Base-by-base conservation (phyloP, 2,329 filamentous ascomycete species). In the Fusarium burgessii region DNA sequence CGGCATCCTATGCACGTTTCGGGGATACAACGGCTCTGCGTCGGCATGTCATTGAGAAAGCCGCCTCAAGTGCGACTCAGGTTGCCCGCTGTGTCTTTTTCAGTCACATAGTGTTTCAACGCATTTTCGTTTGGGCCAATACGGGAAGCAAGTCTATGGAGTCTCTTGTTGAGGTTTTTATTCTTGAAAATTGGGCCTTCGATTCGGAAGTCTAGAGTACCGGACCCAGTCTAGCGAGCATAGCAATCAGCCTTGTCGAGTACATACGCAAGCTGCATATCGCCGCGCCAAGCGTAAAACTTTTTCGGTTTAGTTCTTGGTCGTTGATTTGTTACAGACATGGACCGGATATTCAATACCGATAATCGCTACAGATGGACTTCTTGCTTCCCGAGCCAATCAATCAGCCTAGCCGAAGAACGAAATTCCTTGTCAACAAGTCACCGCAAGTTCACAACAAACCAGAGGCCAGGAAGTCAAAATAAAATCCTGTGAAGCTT, bases 101-200 rank as follows among this genome's bases (percentile, higher is more conserved):
- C 36, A 47, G 36, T 55, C 38, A 47, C 33, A 35, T 35, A 52
- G 55, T 45, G 38, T 55, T 65, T 54, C 45, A 62, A 23, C 17
- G 20, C 20, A 40, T 52, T 27, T 41, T 58, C 36, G 43, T 38
- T 61, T n/a, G n/a, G 25, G 32, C 47, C 20, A 29, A 29, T 27
- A 49, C 40, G 33, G 45, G 54, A 52, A 62, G 55, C 23, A 54
- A 23, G n/a, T 58, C 43, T 33, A 55, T 56, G 51, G 54, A 56
- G 47, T 43, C 43, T 38, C 38, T 47, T 64, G 36, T 40, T 71
- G 63, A 55, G 68, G 42, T 43, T 64, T 70, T 71, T 63, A 47
- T 46, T 45, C 33, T 63, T 40, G 43, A 71, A 71, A 71, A 60
- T 51, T 65, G 68, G 68, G 42, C 56, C 40, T 67, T 58, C 27